Percentiles rank a stretch among this genome's conserved stretches.
Evolutionary conservation across 2,329 filamentous ascomycete genomes (phyloP).

Genomic region (Truncatella angustata): DNA sequence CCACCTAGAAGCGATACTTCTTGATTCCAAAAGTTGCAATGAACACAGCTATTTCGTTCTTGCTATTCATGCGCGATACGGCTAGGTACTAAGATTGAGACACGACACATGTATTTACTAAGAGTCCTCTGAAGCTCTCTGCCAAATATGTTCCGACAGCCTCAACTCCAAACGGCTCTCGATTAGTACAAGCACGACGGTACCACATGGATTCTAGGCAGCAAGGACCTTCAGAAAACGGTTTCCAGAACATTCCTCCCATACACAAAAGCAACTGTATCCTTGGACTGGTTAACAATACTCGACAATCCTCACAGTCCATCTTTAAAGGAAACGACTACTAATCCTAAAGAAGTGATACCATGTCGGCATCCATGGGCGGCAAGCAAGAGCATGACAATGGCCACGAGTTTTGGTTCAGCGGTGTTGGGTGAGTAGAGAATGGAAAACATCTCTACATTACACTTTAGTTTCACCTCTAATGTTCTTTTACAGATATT

Average conservation of each 20-base stretch:
- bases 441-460: background rate
- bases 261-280: too few relatives aligned
- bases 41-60: too few relatives aligned
- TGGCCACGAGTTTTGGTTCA: slow-evolving; percentile 20
- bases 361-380: too few relatives aligned
- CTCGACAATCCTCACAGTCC: background rate
- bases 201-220: slow-evolving; percentile 18
- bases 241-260: background rate
- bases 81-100: slow-evolving; percentile 16
- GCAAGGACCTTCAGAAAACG: slow-evolving; percentile 9
- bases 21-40: too few relatives aligned
- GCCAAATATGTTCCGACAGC: slow-evolving; percentile 19
- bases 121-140: slow-evolving; percentile 15
- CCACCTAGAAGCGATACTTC: too few relatives aligned
- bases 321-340: too few relatives aligned
- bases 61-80: slow-evolving; percentile 16
- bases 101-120: slow-evolving; percentile 11
- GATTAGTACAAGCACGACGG: slow-evolving; percentile 22
- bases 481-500: slow-evolving; percentile 14
- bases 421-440: slow-evolving; percentile 20
- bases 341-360: too few relatives aligned
- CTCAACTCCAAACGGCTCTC: slow-evolving; percentile 19
- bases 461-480: background rate
- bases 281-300: too few relatives aligned
- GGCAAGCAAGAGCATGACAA: too few relatives aligned